Evolutionary conservation across 225 moss, liverwort and hornwort species (phyloP), one percentile per base, ranked within the genome.

Genomic region (Sphagnum tenellum): DNA sequence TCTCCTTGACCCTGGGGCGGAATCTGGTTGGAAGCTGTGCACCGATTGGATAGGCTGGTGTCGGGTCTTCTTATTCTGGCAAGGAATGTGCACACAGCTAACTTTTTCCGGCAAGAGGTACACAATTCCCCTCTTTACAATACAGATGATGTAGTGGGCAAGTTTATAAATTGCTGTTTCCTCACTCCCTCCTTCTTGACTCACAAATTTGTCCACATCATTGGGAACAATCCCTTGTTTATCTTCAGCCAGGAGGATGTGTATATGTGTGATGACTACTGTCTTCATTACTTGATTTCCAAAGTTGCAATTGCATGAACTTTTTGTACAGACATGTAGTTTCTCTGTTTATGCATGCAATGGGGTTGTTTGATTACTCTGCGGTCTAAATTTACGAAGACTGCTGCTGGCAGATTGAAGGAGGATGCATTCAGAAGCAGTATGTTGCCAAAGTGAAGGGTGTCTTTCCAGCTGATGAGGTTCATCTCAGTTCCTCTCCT

Each of bases 371-470:
- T 29, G 29, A 29, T 29, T 29, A 29, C 29, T 29, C 29, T 29
- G 29, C 29, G 0, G 1, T 29, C 29, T 29, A 29, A 29, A 49
- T 50, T 8, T 51, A 64, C 11, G 2, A n/a, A 49, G 48, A 12
- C 71, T 73, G 65, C 61, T 81, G 51, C 69, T 70, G 71, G 50
- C 86, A 94, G 89, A 98, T 98, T 75, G 90, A 86, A 76, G 89
- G 72, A 63, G 92, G 96, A 76, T 71, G 85, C 67, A 89, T 98
- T 70, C 73, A 74, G 76, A 98, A 98, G 82, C 83, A 93, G 57
- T 98, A 98, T 67, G 87, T 98, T 66, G 96, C 96, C 3, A 93
- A 93, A 82, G 96, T 98, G 77, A 89, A 79, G 70, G 96, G 96
- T 45, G 85, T 93, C 45, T 98, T 98, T 74, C 92, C 92, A 68